Percentiles rank a stretch among this genome's conserved stretches.
These are phyloP conservation scores for Podospora conica DNA, from an alignment of 495 filamentous ascomycete species.

Conservation along the genomic window DNA sequence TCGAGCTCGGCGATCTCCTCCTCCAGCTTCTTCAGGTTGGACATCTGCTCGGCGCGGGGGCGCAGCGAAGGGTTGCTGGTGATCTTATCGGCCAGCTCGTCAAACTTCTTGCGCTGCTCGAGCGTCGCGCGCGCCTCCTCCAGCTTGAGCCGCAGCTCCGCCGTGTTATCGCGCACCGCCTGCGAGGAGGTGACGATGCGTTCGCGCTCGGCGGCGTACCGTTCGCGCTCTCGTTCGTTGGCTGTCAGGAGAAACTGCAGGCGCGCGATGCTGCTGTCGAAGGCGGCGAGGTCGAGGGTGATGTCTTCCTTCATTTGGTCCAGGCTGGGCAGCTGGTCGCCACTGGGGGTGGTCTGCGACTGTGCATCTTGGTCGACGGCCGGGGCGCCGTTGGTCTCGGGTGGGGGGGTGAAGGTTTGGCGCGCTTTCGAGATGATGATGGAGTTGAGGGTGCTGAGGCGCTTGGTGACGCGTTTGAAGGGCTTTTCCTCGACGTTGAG, in stretches of 20 bases:
- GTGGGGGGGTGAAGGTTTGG: slow-evolving; percentile 63
- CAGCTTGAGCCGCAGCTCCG: slow-evolving; percentile 61
- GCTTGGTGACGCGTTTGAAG: slow-evolving; percentile 82
- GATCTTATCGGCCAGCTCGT: slow-evolving; percentile 80
- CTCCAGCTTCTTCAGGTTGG: slow-evolving; percentile 70
- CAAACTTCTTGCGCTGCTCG: slow-evolving; percentile 78
- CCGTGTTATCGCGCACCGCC: slow-evolving; percentile 68
- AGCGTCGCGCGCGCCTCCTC: slow-evolving; percentile 68
- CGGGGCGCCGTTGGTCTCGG: slow-evolving; percentile 48
- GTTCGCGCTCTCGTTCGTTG: slow-evolving; percentile 76
- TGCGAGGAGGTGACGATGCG: slow-evolving; percentile 71
- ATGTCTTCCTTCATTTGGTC: slow-evolving; percentile 71
- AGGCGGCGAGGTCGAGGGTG: slow-evolving; percentile 81
- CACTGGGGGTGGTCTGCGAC: slow-evolving; percentile 19
- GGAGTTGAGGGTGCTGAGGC: slow-evolving; percentile 60
- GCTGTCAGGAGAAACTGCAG: slow-evolving; percentile 81
- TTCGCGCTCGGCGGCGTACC: slow-evolving; percentile 74
- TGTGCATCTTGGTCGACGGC: slow-evolving; percentile 18
- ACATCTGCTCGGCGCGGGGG: slow-evolving; percentile 74
- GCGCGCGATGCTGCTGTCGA: slow-evolving; percentile 80
- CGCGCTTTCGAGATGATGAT: slow-evolving; percentile 47
- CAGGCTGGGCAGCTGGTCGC: slow-evolving; percentile 27
- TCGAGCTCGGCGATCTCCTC: slow-evolving; percentile 85
- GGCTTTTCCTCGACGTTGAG: slow-evolving; percentile 88
- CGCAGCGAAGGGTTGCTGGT: slow-evolving; percentile 71